Evolutionary conservation across 345 rosid genomes (phyloP), one percentile per base, ranked within the genome.

Genomic region (Sonneratia alba): DNA sequence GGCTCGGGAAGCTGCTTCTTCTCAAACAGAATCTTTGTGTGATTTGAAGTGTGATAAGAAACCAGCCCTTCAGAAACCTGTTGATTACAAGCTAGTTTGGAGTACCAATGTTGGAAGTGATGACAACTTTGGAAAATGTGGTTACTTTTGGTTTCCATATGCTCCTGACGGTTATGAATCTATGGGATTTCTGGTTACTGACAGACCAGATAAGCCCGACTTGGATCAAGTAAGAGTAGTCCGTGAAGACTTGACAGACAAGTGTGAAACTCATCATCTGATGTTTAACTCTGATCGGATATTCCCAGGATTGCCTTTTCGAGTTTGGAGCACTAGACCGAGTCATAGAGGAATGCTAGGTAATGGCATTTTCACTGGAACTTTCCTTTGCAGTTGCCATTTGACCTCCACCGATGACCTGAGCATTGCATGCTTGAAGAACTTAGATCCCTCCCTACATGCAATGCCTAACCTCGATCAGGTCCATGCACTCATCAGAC

Each of bases 141-240:
- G 90, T 75, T 90, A 82, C 84, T 86, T 94, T 83, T 90, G 97
- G 98, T 69, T 85, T 51, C 98, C 97, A 3, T 79, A 79, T 80
- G 82, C 96, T 37, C 96, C 97, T 15, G 79, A 87, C 71, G 96
- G 91, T 48, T 90, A 89, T 63, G 86, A 81, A 75, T 57, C 93
- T 19, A 34, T 92, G 67, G 97, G 98, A 34, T 81, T 80, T 73
- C 66, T 92, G 71, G 97, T 92, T 69, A 90, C 97, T 65, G 72
- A 77, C 51, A 79, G 68, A 7, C 75, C 90, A 7, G 42, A 69
- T 6, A 88, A 87, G 73, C 97, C 99, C 15, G 81, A 74, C 18
- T 66, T 89, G 79, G 83, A 87, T 77, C 87, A 85, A 83, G 88
- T 89, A 66, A 83, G 93, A 79, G 91, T 96, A 64, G 88, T 88